phyloP scores from a whole-genome alignment of 176 grass and related monocot genomes.

The Elaeis guineensis region DNA sequence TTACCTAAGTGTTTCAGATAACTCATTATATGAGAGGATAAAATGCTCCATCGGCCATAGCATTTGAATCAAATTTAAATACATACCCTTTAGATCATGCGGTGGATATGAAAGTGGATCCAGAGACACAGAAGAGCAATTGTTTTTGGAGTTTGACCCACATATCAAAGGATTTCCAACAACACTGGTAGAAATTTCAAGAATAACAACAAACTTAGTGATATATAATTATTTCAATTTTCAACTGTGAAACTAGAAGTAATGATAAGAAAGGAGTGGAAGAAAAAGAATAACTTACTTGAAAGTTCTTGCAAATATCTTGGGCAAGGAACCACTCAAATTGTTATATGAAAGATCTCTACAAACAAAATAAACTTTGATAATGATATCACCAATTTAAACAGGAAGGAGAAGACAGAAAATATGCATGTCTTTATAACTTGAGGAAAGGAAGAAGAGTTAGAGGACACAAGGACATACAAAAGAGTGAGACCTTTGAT shows the following conservation, averaged over 20 bases:
- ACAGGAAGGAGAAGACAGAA: constrained; percentile 3
- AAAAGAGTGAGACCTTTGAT: constrained; percentile 28
- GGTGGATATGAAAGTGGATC: constrained; percentile 79
- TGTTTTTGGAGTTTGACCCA: constrained; percentile 43
- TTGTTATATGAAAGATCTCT: constrained; percentile 92
- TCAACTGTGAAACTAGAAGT: neutral
- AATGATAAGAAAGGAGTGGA: neutral
- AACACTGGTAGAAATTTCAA: constrained; percentile 42
- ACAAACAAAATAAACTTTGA: neutral
- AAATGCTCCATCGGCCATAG: neutral
- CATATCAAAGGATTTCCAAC: constrained; percentile 76
- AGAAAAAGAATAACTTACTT: constrained; percentile 35
- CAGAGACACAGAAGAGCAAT: constrained; percentile 64
- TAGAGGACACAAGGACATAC: constrained; percentile 22
- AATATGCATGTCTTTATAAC: too few species aligned
- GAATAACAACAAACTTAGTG: neutral
- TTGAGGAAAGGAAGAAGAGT: too few species aligned
- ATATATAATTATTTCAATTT: too few species aligned
- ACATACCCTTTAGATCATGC: constrained; percentile 6
- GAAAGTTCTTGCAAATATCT: constrained; percentile 40
- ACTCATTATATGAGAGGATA: neutral
- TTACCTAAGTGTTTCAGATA: too few species aligned
- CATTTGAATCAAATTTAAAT: neutral
- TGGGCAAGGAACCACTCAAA: constrained; percentile 43
- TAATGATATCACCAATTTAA: neutral